Evolutionary conservation across 352 stramenopile genomes (phyloP), one percentile per base, ranked within the genome.

Genomic region (Thraustotheca clavata): DNA sequence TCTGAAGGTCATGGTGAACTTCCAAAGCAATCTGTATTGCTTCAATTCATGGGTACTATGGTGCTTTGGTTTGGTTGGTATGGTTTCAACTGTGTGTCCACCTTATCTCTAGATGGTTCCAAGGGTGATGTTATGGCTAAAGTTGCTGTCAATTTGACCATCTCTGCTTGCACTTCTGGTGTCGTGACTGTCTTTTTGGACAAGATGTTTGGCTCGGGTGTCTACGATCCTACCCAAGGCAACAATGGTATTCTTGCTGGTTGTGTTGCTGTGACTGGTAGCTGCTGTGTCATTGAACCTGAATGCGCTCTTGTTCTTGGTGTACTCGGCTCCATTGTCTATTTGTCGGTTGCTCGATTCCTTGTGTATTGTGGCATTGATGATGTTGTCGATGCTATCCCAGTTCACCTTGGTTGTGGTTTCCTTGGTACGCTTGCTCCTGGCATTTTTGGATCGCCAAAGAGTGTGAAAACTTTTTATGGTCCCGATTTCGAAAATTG

Each of bases 11-110:
- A 52, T 69, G 54, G 69, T 71, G 40, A 61, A 22, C 60, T 87
- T 7, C 59, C 69, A 26, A 61, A 71, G 32, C 67, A 73, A 38
- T 71, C 68, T 32, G 72, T 84, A 29, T 49, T 74, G 14, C 62
- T 87, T 14, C 77, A 87, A 71, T 85, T 50, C 62, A 48, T 89
- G 26, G 81, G 84, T 32, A 86, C 75, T 16, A 81, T 92, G 69
- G 75, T 91, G 35, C 74, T 94, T 22, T 94, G 85, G 85, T 86
- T 92, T 61, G 83, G 85, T 33, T 87, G 79, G 79, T 92, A 91
- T 59, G 85, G 87, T 34, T 96, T 96, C 75, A 96, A 96, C 72
- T 70, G 73, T 48, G 87, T 84, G 48, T 88, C 73, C 27, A 85
- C 83, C 8, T 60, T 77, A 6, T 40, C 59, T 87, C 27, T 68